A percentile compares a stretch with the other conserved stretches of the same genome.
phyloP scores from a whole-genome alignment of 768 basidiomycete species.

The Podaxis sp. region DNA sequence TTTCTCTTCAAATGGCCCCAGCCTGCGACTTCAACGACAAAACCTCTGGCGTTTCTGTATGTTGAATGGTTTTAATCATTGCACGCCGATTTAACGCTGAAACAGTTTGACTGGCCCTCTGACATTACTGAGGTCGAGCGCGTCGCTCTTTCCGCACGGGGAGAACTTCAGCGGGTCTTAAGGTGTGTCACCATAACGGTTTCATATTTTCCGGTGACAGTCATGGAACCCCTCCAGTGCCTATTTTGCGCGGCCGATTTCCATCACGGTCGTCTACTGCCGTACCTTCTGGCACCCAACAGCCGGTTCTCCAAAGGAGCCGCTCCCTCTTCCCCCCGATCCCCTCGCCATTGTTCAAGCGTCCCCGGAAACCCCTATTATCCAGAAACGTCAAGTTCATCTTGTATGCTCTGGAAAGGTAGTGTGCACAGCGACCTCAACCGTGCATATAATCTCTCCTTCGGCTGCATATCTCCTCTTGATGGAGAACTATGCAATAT shows the following conservation, averaged over 20 bases:
- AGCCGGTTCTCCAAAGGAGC: slow-evolving; percentile 18
- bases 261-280: slow-evolving; percentile 48
- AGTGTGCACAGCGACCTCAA: slow-evolving; percentile 56
- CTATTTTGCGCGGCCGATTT: slow-evolving; percentile 54
- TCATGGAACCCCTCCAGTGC: slow-evolving; percentile 34
- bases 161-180: slow-evolving; percentile 58
- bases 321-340: slow-evolving; percentile 30
- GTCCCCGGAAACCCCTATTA: slow-evolving; percentile 44
- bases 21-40: too few species aligned
- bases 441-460: slow-evolving; percentile 49
- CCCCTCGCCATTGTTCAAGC: slow-evolving; percentile 28
- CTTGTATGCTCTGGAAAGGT: slow-evolving; percentile 45
- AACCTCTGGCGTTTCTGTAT: too few species aligned
- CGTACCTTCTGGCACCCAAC: slow-evolving; percentile 31
- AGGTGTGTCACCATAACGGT: slow-evolving; percentile 36
- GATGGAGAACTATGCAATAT: slow-evolving; percentile 55
- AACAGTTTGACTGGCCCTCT: slow-evolving; percentile 42
- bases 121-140: slow-evolving; percentile 52
- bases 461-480: slow-evolving; percentile 52
- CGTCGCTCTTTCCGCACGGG: slow-evolving; percentile 57
- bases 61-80: too few species aligned
- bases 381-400: slow-evolving; percentile 55
- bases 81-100: not conserved
- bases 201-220: not conserved
- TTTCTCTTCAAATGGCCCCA: too few species aligned